These are phyloP conservation scores for Porcisia deanei DNA, from an alignment of 208 protist genomes.

Conservation along the genomic window DNA sequence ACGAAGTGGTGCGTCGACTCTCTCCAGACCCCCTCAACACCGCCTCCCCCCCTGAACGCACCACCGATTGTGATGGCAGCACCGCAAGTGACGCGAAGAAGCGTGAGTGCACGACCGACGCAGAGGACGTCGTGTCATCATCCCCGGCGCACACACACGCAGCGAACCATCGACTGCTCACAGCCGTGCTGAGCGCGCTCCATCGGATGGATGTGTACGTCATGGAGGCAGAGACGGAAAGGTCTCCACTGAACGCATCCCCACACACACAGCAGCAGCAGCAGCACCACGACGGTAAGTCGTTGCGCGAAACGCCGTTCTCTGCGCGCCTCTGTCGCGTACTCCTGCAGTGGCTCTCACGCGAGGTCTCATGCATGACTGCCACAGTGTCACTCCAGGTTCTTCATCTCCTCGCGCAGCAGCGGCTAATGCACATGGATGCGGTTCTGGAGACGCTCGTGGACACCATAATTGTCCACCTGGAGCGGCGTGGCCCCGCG, in stretches of 20 bases:
- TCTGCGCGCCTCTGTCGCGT: slow-evolving; percentile 26
- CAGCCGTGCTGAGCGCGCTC: slow-evolving; percentile 7
- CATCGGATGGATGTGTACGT: slow-evolving; percentile 19
- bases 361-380: slow-evolving; percentile 30
- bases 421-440: slow-evolving; percentile 45
- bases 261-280: neutral
- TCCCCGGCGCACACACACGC: too few species aligned
- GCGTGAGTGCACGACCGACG: neutral
- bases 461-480: slow-evolving; percentile 47
- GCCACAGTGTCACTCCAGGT: slow-evolving; percentile 37
- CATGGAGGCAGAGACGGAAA: slow-evolving; percentile 24
- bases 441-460: slow-evolving; percentile 58
- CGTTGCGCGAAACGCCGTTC: neutral
- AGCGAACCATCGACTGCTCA: slow-evolving; percentile 8
- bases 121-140: neutral
- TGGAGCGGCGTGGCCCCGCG: slow-evolving; percentile 1
- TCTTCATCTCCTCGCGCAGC: slow-evolving; percentile 66
- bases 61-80: neutral
- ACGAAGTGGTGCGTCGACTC: slow-evolving; percentile 36
- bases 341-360: slow-evolving; percentile 47
- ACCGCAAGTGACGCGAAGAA: neutral
- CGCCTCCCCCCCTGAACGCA: neutral
- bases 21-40: neutral
- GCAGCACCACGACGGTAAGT: neutral
- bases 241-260: neutral